Evolutionary conservation across 176 grass and related monocot species (phyloP).

Genomic region (Pontederia crassipes): DNA sequence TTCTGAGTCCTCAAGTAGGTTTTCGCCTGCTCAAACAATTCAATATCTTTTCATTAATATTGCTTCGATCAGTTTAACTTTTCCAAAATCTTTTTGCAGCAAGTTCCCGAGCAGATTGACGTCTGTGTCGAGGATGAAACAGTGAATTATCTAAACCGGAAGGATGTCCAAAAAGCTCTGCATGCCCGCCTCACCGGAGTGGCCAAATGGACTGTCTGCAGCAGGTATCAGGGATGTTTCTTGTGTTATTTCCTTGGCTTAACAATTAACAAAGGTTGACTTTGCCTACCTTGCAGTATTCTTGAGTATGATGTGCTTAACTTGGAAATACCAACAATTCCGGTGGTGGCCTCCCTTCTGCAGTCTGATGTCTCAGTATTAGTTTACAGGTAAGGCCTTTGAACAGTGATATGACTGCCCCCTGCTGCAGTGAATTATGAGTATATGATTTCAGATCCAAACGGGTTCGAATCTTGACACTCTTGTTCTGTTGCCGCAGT

Average conservation of each 20-base stretch:
- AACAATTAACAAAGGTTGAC: neutral
- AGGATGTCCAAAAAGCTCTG: slow-evolving; percentile 67
- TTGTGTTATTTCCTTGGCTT: neutral
- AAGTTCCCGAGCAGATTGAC: slow-evolving; percentile 55
- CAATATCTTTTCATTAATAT: neutral
- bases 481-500: slow-evolving; percentile 21
- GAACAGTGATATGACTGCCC: neutral
- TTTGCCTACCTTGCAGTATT: slow-evolving; percentile 37
- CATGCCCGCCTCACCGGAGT: slow-evolving; percentile 67
- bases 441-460: too few species aligned
- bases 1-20: slow-evolving; percentile 56
- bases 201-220: slow-evolving; percentile 73
- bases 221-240: slow-evolving; percentile 39
- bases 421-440: too few species aligned
- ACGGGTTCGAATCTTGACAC: too few species aligned
- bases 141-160: slow-evolving; percentile 78
- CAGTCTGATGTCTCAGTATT: slow-evolving; percentile 63
- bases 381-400: slow-evolving; percentile 68
- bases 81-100: slow-evolving; percentile 14
- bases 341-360: slow-evolving; percentile 56
- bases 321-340: slow-evolving; percentile 75
- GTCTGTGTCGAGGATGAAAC: slow-evolving; percentile 98
- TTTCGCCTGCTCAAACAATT: neutral
- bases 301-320: slow-evolving; percentile 91
- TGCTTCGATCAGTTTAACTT: neutral